Evolutionary conservation across 2,329 filamentous ascomycete genomes (phyloP).

Genomic region (Hymenoscyphus fructigenus): DNA sequence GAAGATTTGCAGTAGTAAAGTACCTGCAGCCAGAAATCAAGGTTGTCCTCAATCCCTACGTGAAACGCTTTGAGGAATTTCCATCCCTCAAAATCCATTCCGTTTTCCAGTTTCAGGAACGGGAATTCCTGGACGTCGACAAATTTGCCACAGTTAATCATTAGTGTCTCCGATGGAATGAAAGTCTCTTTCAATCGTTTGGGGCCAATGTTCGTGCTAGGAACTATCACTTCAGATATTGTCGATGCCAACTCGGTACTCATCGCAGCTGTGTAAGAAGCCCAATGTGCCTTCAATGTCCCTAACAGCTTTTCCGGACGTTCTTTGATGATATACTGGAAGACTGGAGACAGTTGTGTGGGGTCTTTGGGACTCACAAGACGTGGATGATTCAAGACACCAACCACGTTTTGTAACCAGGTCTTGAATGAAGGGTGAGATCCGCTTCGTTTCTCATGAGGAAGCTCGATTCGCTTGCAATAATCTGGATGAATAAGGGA

Average conservation of each 20-base stretch:
- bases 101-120: constrained; percentile 16
- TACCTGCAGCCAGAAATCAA: constrained; percentile 19
- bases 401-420: constrained; percentile 17
- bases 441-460: constrained; percentile 5
- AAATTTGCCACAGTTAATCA: constrained; percentile 11
- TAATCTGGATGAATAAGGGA: constrained; percentile 14
- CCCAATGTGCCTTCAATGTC: constrained; percentile 17
- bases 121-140: constrained; percentile 16
- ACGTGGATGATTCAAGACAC: constrained; percentile 15
- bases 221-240: constrained; percentile 17
- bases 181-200: constrained; percentile 13
- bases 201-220: constrained; percentile 13
- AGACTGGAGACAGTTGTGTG: constrained; percentile 15
- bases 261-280: constrained; percentile 10
- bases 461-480: constrained; percentile 8
- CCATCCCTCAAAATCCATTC: constrained; percentile 15
- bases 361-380: constrained; percentile 16
- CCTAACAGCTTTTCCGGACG: constrained; percentile 20
- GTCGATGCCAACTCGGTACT: constrained; percentile 12
- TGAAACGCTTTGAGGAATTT: constrained; percentile 19
- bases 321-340: constrained; percentile 15
- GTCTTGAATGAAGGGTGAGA: constrained; percentile 15
- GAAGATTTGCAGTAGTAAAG: constrained; percentile 13
- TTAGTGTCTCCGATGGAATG: constrained; percentile 13
- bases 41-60: constrained; percentile 17